Evolutionary conservation across 345 rosid species (phyloP).

Genomic region (Alliaria petiolata): DNA sequence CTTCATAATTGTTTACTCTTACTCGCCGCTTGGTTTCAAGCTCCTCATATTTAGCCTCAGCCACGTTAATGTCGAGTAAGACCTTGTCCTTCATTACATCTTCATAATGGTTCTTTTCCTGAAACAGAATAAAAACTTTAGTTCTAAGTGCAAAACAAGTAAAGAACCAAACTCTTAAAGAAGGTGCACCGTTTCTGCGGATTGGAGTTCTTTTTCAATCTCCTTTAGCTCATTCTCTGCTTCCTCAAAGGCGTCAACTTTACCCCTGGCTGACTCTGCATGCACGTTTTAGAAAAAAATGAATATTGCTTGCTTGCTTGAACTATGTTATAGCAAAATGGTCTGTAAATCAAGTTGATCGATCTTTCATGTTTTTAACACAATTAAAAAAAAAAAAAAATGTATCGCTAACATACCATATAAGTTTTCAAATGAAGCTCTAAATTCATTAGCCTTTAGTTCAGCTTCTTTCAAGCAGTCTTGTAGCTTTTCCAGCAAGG

Average conservation of each 20-base stretch:
- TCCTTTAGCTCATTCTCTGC: conserved; percentile 68
- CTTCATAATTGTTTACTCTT: neutral
- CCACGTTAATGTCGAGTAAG: conserved; percentile 49
- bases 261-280: conserved; percentile 63
- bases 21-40: conserved; percentile 63
- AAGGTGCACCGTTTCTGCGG: conserved; percentile 50
- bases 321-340: neutral
- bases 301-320: neutral
- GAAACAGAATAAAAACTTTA: conserved; percentile 26
- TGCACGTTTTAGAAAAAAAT: neutral
- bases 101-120: conserved; percentile 75
- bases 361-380: neutral
- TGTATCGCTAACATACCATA: conserved; percentile 42
- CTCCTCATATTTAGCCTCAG: conserved; percentile 52
- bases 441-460: conserved; percentile 49
- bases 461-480: conserved; percentile 46
- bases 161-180: conserved; percentile 11
- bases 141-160: conserved; percentile 11
- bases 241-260: conserved; percentile 58
- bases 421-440: conserved; percentile 45
- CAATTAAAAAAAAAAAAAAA: neutral
- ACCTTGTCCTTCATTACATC: conserved; percentile 63
- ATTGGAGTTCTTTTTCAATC: conserved; percentile 49
- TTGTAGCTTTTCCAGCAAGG: conserved; percentile 36
- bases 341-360: neutral